A percentile compares a stretch with the other conserved stretches of the same genome.
These are phyloP conservation scores for Russula griseocarnosa DNA, from an alignment of 768 basidiomycete species.

Conservation along the genomic window DNA sequence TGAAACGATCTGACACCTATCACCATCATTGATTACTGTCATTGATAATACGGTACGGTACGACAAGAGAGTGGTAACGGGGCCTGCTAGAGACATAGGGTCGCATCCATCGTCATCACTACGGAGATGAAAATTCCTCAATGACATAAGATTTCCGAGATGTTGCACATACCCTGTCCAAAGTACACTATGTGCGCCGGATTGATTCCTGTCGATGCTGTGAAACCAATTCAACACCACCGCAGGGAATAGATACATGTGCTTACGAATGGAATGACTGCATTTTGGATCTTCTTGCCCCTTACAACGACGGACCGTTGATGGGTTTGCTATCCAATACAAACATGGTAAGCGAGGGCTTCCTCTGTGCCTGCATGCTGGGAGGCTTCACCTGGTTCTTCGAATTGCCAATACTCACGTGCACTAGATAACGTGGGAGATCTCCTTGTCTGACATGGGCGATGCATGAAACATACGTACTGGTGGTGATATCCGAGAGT, in stretches of 20 bases:
- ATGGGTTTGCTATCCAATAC: conserved; percentile 27
- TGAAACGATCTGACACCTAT: not conserved
- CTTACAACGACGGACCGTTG: conserved; percentile 41
- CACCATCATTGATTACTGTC: not conserved
- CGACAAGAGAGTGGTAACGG: not conserved
- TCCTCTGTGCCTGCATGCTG: not conserved
- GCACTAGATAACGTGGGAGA: conserved; percentile 29
- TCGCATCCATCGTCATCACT: conserved; percentile 26
- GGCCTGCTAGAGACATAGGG: conserved; percentile 18
- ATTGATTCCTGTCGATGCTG: conserved; percentile 48
- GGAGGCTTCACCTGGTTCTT: conserved; percentile 38
- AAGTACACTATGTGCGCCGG: conserved; percentile 47
- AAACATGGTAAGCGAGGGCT: not conserved
- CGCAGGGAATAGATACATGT: not conserved
- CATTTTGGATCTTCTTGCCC: conserved; percentile 47
- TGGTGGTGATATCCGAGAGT: conserved; percentile 47
- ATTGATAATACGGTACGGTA: not conserved
- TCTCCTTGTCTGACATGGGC: not conserved
- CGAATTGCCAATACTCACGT: conserved; percentile 48
- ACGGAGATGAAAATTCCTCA: not conserved
- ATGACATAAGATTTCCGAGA: not conserved
- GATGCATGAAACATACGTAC: conserved; percentile 29
- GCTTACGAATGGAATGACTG: conserved; percentile 46
- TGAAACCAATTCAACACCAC: not conserved
- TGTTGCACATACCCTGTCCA: conserved; percentile 38